A percentile compares a stretch with the other conserved stretches of the same genome.
These are phyloP conservation scores for Hypsizygus marmoreus DNA, from an alignment of 768 basidiomycete genomes.

Conservation along the genomic window DNA sequence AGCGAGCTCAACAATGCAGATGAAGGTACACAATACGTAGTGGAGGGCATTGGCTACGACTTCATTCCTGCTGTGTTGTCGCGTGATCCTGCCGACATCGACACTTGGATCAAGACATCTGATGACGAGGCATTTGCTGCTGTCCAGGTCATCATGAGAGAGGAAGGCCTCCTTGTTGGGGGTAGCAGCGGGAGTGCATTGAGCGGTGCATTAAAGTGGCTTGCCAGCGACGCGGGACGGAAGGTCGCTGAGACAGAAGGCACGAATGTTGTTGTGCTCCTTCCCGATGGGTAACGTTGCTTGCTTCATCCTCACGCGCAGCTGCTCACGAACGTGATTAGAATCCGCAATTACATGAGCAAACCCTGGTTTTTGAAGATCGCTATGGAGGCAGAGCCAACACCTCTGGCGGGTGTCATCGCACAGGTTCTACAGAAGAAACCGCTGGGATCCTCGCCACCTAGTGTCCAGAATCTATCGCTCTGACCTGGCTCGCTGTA, in stretches of 20 bases:
- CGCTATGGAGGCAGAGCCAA: slow-evolving; percentile 55
- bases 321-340: slow-evolving; percentile 26
- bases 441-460: neutral
- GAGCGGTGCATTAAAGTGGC: slow-evolving; percentile 74
- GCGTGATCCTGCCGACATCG: slow-evolving; percentile 57
- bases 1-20: slow-evolving; percentile 58
- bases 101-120: slow-evolving; percentile 83
- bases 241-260: slow-evolving; percentile 65
- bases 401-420: slow-evolving; percentile 55
- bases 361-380: slow-evolving; percentile 88
- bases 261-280: slow-evolving; percentile 83
- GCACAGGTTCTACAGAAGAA: slow-evolving; percentile 27
- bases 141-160: slow-evolving; percentile 74
- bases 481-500: slow-evolving; percentile 1
- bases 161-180: slow-evolving; percentile 89
- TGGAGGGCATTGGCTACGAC: slow-evolving; percentile 98
- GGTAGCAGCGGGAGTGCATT: slow-evolving; percentile 91
- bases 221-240: slow-evolving; percentile 70
- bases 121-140: slow-evolving; percentile 82
- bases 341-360: slow-evolving; percentile 93
- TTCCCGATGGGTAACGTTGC: slow-evolving; percentile 85
- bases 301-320: slow-evolving; percentile 1
- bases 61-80: slow-evolving; percentile 88
- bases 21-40: slow-evolving; percentile 59
- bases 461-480: neutral